Evolutionary conservation across 306 rosid species (phyloP), one percentile per base, ranked within the genome.

Genomic region (Ceratonia siliqua): DNA sequence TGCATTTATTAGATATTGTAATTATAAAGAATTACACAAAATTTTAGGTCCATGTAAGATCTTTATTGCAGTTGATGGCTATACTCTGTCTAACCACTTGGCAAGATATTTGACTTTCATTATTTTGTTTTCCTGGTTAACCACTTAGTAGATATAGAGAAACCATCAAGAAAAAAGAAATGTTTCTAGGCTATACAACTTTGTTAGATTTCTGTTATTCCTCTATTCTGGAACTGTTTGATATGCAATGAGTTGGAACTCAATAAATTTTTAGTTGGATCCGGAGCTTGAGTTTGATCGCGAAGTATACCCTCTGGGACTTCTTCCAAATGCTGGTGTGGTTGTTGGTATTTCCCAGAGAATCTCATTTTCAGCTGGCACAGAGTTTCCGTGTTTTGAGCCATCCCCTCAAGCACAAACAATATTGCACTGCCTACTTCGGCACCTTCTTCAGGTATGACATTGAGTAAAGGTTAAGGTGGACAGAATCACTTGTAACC

Each of bases 361-460:
- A 77, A 82, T 94, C 90, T 94, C 98, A 77, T 94, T 94, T 87
- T 85, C 98, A 41, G 92, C 94, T 35, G 78, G 96, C 87, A 89
- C 97, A 78, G 98, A 94, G 72, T 94, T 94, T 83, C 97, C 98
- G 35, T 91, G 98, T 88, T 94, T 94, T 82, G 98, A 91, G 86
- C 97, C 98, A 75, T 84, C 97, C 74, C 98, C 98, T 77, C 98
- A 94, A 82, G 98, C 96, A 72, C 98, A 94, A 81, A 94, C 98
- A 78, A 94, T 94, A 81, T 78, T 94, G 75, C 98, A 94, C 84
- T 94, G 98, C 79, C 88, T 91, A 20, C 91, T 91, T 27, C 88
- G 98, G 45, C 97, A 94, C 82, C 95, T 94, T 86, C 91, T 94
- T 86, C 98, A 94, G 98, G 98, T 91, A 90, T 59, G 36, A 50